phyloP scores from a whole-genome alignment of 371 early-diverging fungal species.

The Mycotypha africana region DNA sequence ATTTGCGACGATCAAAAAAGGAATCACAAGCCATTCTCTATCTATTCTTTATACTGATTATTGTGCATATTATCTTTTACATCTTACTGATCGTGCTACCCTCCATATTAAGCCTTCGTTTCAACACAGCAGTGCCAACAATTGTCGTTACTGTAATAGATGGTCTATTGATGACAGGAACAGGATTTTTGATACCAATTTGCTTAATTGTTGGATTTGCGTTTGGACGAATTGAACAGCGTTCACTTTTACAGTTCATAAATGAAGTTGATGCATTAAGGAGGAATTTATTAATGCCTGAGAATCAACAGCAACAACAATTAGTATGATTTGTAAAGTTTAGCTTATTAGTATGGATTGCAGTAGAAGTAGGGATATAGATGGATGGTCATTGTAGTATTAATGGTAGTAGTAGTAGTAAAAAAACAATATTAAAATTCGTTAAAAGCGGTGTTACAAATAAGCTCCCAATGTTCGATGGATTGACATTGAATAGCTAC shows the following conservation, averaged over 20 bases:
- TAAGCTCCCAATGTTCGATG: conserved; percentile 3
- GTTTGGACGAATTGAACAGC: conserved; percentile 20
- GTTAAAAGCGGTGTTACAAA: conserved; percentile 2
- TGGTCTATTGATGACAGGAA: conserved; percentile 1
- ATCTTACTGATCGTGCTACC: conserved; percentile 5
- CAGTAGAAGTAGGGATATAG: not conserved
- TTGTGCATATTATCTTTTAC: not conserved
- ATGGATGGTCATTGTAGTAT: not conserved
- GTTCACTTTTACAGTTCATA: conserved; percentile 13
- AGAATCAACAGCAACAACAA: too few species aligned
- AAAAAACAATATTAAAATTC: conserved; percentile 1
- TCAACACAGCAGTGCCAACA: not conserved
- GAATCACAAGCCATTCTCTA: not conserved
- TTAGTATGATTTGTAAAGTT: too few species aligned
- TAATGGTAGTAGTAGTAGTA: too few species aligned
- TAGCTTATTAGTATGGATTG: too few species aligned
- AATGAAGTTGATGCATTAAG: conserved; percentile 12
- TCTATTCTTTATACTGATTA: not conserved
- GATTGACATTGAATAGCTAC: conserved; percentile 4
- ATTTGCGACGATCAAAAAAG: not conserved
- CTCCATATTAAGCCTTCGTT: not conserved
- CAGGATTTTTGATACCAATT: conserved; percentile 1
- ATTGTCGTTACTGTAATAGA: conserved; percentile 8
- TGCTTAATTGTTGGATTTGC: conserved; percentile 22
- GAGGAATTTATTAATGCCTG: too few species aligned